Evolutionary conservation across 306 rosid species (phyloP).

Genomic region (Ziziphus jujuba): DNA sequence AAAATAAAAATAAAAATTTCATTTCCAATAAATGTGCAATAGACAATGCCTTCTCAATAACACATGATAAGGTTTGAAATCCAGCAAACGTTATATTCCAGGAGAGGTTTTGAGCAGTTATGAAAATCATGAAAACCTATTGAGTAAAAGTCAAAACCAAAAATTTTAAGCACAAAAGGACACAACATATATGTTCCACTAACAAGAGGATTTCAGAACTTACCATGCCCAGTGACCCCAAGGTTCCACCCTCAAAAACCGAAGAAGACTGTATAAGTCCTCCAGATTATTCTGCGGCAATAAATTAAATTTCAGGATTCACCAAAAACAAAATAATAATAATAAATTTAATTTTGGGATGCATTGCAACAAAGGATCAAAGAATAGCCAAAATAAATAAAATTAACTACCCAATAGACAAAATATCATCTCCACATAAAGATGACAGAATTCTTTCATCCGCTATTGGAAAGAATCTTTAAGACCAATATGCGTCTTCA

Average conservation of each 20-base stretch:
- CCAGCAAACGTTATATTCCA: too few relatives aligned
- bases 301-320: slow-evolving; percentile 41
- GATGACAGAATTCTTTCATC: not conserved
- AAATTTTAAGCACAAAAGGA: not conserved
- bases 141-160: not conserved
- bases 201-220: slow-evolving; percentile 21
- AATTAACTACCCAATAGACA: slow-evolving; percentile 7
- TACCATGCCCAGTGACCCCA: slow-evolving; percentile 99
- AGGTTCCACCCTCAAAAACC: slow-evolving; percentile 91
- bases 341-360: slow-evolving; percentile 39
- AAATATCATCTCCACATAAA: not conserved
- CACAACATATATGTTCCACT: too few relatives aligned
- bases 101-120: too few relatives aligned
- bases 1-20: too few relatives aligned
- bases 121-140: not conserved
- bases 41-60: too few relatives aligned
- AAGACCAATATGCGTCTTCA: not conserved
- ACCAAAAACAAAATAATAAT: too few relatives aligned
- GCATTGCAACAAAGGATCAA: slow-evolving; percentile 22
- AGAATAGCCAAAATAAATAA: slow-evolving; percentile 19
- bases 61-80: too few relatives aligned
- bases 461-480: not conserved
- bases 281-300: slow-evolving; percentile 75
- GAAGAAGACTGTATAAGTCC: slow-evolving; percentile 93
- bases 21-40: too few relatives aligned